phyloP scores from a whole-genome alignment of 768 basidiomycete genomes.

The Tylopilus intermedius region DNA sequence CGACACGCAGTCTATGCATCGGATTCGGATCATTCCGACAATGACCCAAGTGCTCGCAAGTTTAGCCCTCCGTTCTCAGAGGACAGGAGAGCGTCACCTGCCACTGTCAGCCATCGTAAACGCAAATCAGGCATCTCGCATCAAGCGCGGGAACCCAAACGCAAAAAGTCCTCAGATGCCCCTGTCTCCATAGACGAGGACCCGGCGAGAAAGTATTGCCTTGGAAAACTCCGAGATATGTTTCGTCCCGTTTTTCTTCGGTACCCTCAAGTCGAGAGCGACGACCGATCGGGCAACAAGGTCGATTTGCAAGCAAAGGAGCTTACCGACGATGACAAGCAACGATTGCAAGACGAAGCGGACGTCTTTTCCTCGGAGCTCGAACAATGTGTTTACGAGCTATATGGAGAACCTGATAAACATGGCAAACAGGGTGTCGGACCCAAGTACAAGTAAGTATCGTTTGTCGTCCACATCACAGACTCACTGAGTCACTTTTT shows the following conservation, averaged over 20 bases:
- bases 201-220: constrained; percentile 73
- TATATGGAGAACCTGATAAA: constrained; percentile 75
- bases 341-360: constrained; percentile 50
- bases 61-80: constrained; percentile 16
- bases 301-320: constrained; percentile 48
- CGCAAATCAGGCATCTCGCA: constrained; percentile 47
- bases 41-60: constrained; percentile 12
- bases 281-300: constrained; percentile 30
- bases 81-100: constrained; percentile 21
- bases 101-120: constrained; percentile 35
- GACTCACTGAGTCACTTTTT: constrained; percentile 5
- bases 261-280: constrained; percentile 52
- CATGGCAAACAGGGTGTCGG: constrained; percentile 56
- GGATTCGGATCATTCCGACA: constrained; percentile 42
- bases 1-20: constrained; percentile 38
- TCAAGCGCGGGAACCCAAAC: constrained; percentile 39
- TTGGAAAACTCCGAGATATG: constrained; percentile 68
- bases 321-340: constrained; percentile 56
- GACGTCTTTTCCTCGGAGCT: constrained; percentile 65
- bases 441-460: constrained; percentile 73
- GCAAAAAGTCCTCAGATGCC: constrained; percentile 43
- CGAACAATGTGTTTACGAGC: constrained; percentile 71
- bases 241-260: constrained; percentile 66
- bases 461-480: neutral
- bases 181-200: constrained; percentile 51